These are phyloP conservation scores for Macrolepiota fuliginosa DNA, from an alignment of 768 basidiomycete genomes.

Conservation along the genomic window DNA sequence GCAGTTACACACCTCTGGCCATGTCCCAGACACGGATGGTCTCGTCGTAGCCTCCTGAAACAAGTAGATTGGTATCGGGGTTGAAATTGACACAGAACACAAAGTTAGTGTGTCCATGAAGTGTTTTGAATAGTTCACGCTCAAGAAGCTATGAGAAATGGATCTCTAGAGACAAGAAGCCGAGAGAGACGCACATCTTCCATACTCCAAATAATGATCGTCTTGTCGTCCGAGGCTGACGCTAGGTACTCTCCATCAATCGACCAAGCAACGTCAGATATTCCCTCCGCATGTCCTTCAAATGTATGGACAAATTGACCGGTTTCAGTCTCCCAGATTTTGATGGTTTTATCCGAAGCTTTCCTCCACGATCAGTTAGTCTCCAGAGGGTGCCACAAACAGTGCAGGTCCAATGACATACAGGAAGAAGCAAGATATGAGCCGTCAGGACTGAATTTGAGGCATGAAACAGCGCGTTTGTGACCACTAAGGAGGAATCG, in stretches of 20 bases:
- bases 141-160: slow-evolving; percentile 24
- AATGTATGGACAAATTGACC: slow-evolving; percentile 74
- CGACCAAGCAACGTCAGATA: slow-evolving; percentile 92
- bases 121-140: slow-evolving; percentile 59
- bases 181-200: slow-evolving; percentile 45
- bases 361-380: slow-evolving; percentile 36
- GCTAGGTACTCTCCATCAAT: slow-evolving; percentile 79
- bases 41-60: slow-evolving; percentile 94
- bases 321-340: slow-evolving; percentile 74
- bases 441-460: slow-evolving; percentile 91
- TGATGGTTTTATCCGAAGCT: slow-evolving; percentile 84
- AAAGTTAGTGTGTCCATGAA: slow-evolving; percentile 88
- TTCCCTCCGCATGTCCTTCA: slow-evolving; percentile 73
- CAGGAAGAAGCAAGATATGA: slow-evolving; percentile 79
- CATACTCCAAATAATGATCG: slow-evolving; percentile 81
- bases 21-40: slow-evolving; percentile 98
- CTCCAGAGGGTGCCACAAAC: slow-evolving; percentile 11
- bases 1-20: slow-evolving; percentile 61
- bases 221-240: slow-evolving; percentile 92
- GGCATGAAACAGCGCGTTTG: slow-evolving; percentile 72
- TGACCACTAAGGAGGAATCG: slow-evolving; percentile 79
- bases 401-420: slow-evolving; percentile 34
- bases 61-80: slow-evolving; percentile 85
- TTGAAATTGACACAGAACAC: slow-evolving; percentile 95
- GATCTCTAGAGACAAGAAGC: background rate